These are phyloP conservation scores for Athelia sp. DNA, from an alignment of 1,284 basidiomycete genomes.

Conservation along the genomic window DNA sequence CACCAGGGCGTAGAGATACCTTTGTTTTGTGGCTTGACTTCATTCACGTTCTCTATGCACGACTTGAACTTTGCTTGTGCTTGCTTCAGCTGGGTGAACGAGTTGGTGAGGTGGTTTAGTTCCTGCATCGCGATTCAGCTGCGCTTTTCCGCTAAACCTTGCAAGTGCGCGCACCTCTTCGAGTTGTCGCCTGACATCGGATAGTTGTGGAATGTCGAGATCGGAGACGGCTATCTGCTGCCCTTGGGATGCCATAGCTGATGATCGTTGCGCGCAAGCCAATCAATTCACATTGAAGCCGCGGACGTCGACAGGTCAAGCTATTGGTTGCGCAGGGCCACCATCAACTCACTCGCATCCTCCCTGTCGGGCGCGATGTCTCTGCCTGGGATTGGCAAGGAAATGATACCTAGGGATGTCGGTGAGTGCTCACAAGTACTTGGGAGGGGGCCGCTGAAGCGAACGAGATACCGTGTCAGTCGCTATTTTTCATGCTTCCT, in stretches of 20 bases:
- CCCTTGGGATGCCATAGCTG: constrained; percentile 32
- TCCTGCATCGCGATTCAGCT: constrained; percentile 55
- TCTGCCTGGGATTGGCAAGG: constrained; percentile 19
- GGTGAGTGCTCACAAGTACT: constrained; percentile 26
- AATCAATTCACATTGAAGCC: background rate
- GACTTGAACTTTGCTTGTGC: constrained; percentile 91
- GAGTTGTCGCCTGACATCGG: constrained; percentile 83
- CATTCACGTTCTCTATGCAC: constrained; percentile 81
- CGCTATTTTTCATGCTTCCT: constrained; percentile 77
- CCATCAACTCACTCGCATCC: background rate
- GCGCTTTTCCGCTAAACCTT: background rate
- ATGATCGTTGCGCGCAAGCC: background rate
- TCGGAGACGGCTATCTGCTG: constrained; percentile 78
- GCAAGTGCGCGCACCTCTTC: constrained; percentile 61
- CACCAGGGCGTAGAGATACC: constrained; percentile 40
- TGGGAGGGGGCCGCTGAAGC: constrained; percentile 1
- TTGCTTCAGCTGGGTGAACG: constrained; percentile 88
- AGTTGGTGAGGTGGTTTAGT: constrained; percentile 86
- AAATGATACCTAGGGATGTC: constrained; percentile 41
- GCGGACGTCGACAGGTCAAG: no score
- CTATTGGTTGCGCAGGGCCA: background rate
- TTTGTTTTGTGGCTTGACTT: constrained; percentile 72
- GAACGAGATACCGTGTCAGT: constrained; percentile 34
- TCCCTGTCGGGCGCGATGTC: constrained; percentile 19
- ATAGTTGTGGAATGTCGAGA: constrained; percentile 77